Evolutionary conservation across 1,139 yeast genomes (phyloP).

Genomic region (Kluyveromyces sp.): DNA sequence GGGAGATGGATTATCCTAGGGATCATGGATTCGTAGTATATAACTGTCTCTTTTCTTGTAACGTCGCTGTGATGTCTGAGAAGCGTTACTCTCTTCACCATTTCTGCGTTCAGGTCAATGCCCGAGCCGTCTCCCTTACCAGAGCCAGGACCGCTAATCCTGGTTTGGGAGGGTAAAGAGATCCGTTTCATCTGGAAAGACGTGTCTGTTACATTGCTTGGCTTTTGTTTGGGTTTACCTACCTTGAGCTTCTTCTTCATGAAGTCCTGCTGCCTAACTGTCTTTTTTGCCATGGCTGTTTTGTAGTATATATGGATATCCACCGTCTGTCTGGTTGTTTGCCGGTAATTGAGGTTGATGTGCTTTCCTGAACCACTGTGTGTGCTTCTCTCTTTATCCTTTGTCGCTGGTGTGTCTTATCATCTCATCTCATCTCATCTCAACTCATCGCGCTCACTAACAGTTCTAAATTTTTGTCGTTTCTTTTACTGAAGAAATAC

Average conservation of each 20-base stretch:
- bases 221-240: constrained; percentile 69
- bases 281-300: constrained; percentile 27
- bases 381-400: too few relatives aligned
- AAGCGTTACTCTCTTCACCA: constrained; percentile 54
- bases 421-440: neutral
- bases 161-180: constrained; percentile 51
- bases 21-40: constrained; percentile 40
- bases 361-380: too few relatives aligned
- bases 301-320: too few relatives aligned
- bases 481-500: neutral
- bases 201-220: constrained; percentile 76
- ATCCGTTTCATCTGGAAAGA: constrained; percentile 73
- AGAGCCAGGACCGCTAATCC: constrained; percentile 22
- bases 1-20: constrained; percentile 28
- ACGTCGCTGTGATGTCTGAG: constrained; percentile 69
- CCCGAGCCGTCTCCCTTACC: constrained; percentile 6
- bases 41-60: constrained; percentile 68
- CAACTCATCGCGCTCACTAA: neutral
- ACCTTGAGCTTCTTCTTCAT: constrained; percentile 76
- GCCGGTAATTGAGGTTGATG: too few relatives aligned
- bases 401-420: neutral
- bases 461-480: neutral
- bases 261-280: constrained; percentile 29
- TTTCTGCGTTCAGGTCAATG: constrained; percentile 31
- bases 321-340: too few relatives aligned